Base-by-base conservation (phyloP, 306 rosid species). In the Rubus parviflorus region DNA sequence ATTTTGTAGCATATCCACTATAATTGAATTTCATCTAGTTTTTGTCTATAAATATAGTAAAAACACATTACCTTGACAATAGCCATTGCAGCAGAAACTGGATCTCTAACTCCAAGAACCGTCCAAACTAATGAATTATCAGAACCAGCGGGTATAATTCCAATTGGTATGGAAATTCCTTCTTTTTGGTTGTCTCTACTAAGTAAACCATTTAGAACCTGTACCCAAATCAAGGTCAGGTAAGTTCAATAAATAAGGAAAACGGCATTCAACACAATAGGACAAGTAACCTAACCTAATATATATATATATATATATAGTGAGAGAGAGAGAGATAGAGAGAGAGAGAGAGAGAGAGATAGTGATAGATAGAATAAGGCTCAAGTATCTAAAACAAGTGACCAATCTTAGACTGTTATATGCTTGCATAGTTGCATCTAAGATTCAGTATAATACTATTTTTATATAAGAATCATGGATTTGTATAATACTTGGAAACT, bases 51-150 rank as follows among this genome's bases (percentile, higher is more conserved):
- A 15, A 9, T 38, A 19, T n/a, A 40, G 25, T 19, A 12, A 8
- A 8, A 15, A 74, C 48, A 46, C 16, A 54, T 78, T 88, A 95
- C 99, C 99, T 95, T 95, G 19, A 95, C 96, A 82, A 95, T 95
- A 70, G 99, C 92, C 89, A 95, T 92, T 78, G 99, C 99, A 41
- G 99, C 99, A 83, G 99, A 90, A 79, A 92, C 79, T 13, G 97
- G 97, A 86, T 95, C 99, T 84, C 96, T 82, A 74, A 95, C 99
- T 51, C 99, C 99, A 86, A 95, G 99, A 83, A 95, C 99, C 80
- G 99, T 95, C 97, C 99, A 92, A 83, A 93, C 96, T 77, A 95
- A 75, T 49, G 99, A 95, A 83, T 95, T 95, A 86, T 95, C 99
- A 68, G 99, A 95, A 75, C 99, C 99, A 75, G 99, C 99, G 2